Base-by-base conservation (phyloP, 129 eudicot genomes). In the Tanacetum coccineum region DNA sequence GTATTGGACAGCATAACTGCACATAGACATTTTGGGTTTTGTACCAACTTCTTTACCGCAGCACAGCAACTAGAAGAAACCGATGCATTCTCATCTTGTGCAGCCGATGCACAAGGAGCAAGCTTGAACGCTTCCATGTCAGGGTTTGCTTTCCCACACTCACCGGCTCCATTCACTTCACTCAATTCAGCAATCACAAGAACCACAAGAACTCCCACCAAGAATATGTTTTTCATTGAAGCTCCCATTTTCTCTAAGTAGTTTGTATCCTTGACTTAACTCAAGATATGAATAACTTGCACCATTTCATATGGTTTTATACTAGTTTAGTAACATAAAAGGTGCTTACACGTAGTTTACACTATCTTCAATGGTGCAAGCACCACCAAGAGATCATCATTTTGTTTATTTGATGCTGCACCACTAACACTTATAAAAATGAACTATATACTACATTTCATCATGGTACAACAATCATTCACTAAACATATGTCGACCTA, bases 1-100 rank as follows among this genome's bases (percentile, higher is more conserved):
- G 95, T 85, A 26, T 85, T 70, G 4, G 98, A 91, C 25, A 91
- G 82, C 96, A 91, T 85, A 46, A 88, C 96, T 22, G 98, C 98
- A 72, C 98, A 91, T 15, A 91, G 82, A 59, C 98, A 91, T 53
- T 55, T 72, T 3, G 98, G 98, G 73, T 83, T 91, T 73, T 78
- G 85, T 13, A 88, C 98, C 59, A 91, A 21, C 59, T 69, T 78
- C 83, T 91, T 76, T 52, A 91, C 86, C 75, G 71, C 81, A 42
- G 77, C 73, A 67, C 98, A 91, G 68, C 98, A 91, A 64, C 67
- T 66, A 30, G 70, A 60, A 3, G 91, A 79, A 71, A 78, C 83
- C 0, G 83, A 50, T 1, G 91, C 84, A 1, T 69, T 60, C 39
- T 71, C 74, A 71, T 87, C 96, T 54, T 70, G 62, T n/a, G 90